A percentile compares a stretch with the other conserved stretches of the same genome.
phyloP scores from a whole-genome alignment of 768 basidiomycete species.

The Phaffia tasmanica region DNA sequence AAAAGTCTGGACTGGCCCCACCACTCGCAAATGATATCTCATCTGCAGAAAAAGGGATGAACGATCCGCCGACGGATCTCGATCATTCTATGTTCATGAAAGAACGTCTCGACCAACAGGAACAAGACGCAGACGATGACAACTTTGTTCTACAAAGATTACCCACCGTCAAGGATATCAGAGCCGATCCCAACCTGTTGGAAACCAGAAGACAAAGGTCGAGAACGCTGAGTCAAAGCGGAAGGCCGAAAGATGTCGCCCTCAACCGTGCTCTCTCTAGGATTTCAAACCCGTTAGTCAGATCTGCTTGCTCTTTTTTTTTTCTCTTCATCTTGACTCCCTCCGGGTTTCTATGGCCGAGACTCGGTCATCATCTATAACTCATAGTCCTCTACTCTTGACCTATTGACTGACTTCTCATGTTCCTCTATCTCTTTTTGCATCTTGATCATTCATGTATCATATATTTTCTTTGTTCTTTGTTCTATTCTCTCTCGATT shows the following conservation, averaged over 20 bases:
- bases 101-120: too few relatives aligned
- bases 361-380: background rate
- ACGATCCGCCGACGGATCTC: too few relatives aligned
- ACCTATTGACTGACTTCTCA: background rate
- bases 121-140: too few relatives aligned
- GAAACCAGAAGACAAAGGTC: background rate
- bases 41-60: too few relatives aligned
- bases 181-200: background rate
- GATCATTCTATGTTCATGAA: too few relatives aligned
- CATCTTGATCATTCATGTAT: too few relatives aligned
- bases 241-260: background rate
- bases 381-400: background rate
- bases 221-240: constrained; percentile 2
- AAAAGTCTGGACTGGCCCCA: too few relatives aligned
- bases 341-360: background rate
- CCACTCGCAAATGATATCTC: too few relatives aligned
- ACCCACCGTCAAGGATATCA: constrained; percentile 22
- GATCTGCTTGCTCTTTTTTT: background rate
- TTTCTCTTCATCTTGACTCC: background rate
- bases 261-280: constrained; percentile 15
- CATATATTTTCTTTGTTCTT: too few relatives aligned
- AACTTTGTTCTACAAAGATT: too few relatives aligned
- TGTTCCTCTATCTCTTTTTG: background rate
- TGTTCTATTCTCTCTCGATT: background rate
- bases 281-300: constrained; percentile 12